phyloP scores from a whole-genome alignment of 2,329 filamentous ascomycete genomes.

The Fulvia fulva region DNA sequence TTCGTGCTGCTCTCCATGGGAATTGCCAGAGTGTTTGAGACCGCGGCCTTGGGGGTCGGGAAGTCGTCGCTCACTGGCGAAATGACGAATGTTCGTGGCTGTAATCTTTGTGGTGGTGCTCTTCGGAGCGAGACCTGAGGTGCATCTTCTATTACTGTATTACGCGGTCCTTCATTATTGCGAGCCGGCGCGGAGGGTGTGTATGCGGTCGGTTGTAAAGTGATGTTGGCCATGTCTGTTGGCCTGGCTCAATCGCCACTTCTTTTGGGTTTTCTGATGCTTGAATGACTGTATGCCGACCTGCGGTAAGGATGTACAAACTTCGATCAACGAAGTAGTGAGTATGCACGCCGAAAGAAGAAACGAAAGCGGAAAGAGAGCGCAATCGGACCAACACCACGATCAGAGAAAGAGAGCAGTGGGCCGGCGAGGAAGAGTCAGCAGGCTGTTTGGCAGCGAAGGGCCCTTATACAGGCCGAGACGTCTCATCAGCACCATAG shows the following conservation, averaged over 20 bases:
- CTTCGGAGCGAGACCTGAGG: constrained; percentile 33
- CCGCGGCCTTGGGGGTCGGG: constrained; percentile 41
- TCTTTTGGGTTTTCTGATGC: not conserved
- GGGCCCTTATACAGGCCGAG: constrained; percentile 28
- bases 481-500: constrained; percentile 12
- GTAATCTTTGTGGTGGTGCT: constrained; percentile 32
- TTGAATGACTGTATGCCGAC: constrained; percentile 34
- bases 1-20: constrained; percentile 53
- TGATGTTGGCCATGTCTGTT: constrained; percentile 38
- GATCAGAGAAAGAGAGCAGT: constrained; percentile 19
- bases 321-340: constrained; percentile 44
- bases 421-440: constrained; percentile 18
- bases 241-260: not conserved
- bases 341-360: constrained; percentile 23
- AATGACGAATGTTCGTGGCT: constrained; percentile 33
- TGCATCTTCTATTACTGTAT: constrained; percentile 62
- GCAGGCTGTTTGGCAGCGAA: constrained; percentile 19
- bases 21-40: constrained; percentile 12
- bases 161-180: constrained; percentile 51
- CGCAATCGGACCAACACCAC: constrained; percentile 21
- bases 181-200: constrained; percentile 55
- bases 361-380: constrained; percentile 25
- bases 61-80: constrained; percentile 57
- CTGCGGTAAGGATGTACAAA: constrained; percentile 41
- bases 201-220: constrained; percentile 49